Evolutionary conservation across 805 yeast genomes (phyloP), one percentile per base, ranked within the genome.

Genomic region (Lachancea kluyveri): DNA sequence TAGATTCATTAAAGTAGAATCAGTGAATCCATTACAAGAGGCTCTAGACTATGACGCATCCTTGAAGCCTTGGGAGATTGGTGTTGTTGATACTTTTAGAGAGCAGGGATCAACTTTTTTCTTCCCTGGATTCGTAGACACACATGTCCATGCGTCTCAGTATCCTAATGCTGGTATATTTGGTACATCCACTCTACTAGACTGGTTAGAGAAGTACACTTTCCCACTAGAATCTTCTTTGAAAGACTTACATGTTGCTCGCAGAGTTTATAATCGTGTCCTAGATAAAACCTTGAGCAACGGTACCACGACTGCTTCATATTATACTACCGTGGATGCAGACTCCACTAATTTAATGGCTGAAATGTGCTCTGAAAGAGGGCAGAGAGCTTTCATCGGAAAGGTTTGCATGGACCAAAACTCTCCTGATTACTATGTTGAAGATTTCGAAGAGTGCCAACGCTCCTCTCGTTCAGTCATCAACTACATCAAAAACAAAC

Each of bases 301-400:
- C 51, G 98, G 98, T 13, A 92, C 97, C 1, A 92, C 98, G 1
- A 77, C 90, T 35, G 95, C 95, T 0, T 70, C 94, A 0, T 92
- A 92, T 60, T 92, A 77, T 55, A 90, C 96, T 4, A 87, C 97
- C 0, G 78, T 85, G 27, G 94, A 90, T 50, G 64, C 78, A 0
- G 73, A 71, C 5, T 77, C 95, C 3, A 72, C 96, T 2, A 79
- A 79, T 31, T 46, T 79, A 21, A 70, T 92, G 48, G 95, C 94
- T 2, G 81, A 79, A 37, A 53, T 81, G 10, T 76, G 90, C 21
- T 60, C 77, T 8, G 39, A 63, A 23, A 45, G 62, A 18, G 95
- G 95, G 22, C 97, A 88, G 58, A 66, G 96, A 39, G 96, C 95
- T 0, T 70, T 83, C 33, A 75, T 92, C 22, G 98, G 98, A 4